These are phyloP conservation scores for Colletotrichum phormii DNA, from an alignment of 2,329 filamentous ascomycete species.

Conservation along the genomic window DNA sequence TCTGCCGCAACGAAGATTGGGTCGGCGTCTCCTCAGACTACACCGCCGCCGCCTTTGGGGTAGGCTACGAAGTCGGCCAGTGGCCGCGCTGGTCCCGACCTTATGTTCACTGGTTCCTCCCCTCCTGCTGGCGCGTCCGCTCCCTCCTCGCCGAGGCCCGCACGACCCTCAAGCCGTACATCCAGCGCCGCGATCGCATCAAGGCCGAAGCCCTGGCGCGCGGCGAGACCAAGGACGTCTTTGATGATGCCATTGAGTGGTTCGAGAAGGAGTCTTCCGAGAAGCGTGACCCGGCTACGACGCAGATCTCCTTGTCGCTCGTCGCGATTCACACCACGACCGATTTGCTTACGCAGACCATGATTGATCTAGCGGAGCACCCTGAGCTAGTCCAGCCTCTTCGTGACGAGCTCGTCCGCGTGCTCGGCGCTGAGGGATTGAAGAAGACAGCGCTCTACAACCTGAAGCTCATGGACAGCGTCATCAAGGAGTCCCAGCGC, in stretches of 20 bases:
- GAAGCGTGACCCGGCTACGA: conserved; percentile 26
- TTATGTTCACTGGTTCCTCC: conserved; percentile 38
- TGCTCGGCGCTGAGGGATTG: conserved; percentile 36
- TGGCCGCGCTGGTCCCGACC: conserved; percentile 37
- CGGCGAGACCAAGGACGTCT: conserved; percentile 10
- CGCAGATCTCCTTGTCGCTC: conserved; percentile 39
- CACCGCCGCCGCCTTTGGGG: conserved; percentile 9
- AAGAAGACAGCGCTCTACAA: conserved; percentile 40
- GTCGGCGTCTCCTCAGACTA: conserved; percentile 31
- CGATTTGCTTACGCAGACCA: conserved; percentile 37
- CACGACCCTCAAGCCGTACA: conserved; percentile 29
- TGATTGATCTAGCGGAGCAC: conserved; percentile 39
- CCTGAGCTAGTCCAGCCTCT: conserved; percentile 39
- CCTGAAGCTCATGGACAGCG: conserved; percentile 42
- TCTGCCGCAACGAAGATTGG: conserved; percentile 36
- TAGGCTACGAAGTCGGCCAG: conserved; percentile 15
- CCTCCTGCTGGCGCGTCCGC: conserved; percentile 33
- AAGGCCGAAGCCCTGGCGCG: conserved; percentile 23
- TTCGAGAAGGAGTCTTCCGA: conserved; percentile 6
- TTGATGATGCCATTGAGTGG: conserved; percentile 41
- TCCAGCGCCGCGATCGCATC: conserved; percentile 25
- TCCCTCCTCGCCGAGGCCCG: conserved; percentile 16
- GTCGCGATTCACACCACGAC: conserved; percentile 42
- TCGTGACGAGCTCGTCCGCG: conserved; percentile 39
- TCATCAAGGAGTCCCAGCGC: conserved; percentile 42